Evolutionary conservation across 202 grass and related monocot species (phyloP), one percentile per base, ranked within the genome.

Genomic region (Digitaria exilis): DNA sequence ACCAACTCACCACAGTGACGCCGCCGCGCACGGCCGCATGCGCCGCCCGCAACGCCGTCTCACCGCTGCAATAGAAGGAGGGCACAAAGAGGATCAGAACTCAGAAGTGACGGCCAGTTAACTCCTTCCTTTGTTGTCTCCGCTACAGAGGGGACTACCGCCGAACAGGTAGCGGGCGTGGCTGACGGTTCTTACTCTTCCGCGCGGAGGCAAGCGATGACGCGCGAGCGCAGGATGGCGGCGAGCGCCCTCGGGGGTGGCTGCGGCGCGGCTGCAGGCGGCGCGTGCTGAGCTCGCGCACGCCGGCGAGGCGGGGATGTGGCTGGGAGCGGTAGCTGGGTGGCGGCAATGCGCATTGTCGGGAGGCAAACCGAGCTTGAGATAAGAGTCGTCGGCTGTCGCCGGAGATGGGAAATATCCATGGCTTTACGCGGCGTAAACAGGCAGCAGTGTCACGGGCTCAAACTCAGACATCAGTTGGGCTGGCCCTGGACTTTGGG

Each of bases 181-280:
- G 24, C 21, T 5, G 11, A 30, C 2, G 21, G 34, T 2, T 7
- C 85, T 87, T 92, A 97, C 94, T 94, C 86, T 87, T 80, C 78
- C 18, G 88, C 94, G 55, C 92, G 92, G 67, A 97, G 87, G 82
- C 92, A 97, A 15, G 95, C 95, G 24, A 95, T 93, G 86, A 97
- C 52, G 54, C 67, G 68, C 8, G 92, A 87, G 7, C 73, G 82
- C 2, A 91, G 84, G 28, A 97, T 90, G 43, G 89, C 71, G 8
- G 54, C 22, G 37, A 97, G 88, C 39, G 84, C 72, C 57, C 79
- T 76, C 24, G 87, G 65, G 45, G 52, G 69, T 21, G 69, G n/a
- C 15, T 29, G n/a, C n/a, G n/a, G n/a, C n/a, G n/a, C n/a, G n/a
- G n/a, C n/a, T n/a, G n/a, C n/a, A n/a, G n/a, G 29, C 21, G 34